phyloP scores from a whole-genome alignment of 305 asterid species.

The Withania somnifera region DNA sequence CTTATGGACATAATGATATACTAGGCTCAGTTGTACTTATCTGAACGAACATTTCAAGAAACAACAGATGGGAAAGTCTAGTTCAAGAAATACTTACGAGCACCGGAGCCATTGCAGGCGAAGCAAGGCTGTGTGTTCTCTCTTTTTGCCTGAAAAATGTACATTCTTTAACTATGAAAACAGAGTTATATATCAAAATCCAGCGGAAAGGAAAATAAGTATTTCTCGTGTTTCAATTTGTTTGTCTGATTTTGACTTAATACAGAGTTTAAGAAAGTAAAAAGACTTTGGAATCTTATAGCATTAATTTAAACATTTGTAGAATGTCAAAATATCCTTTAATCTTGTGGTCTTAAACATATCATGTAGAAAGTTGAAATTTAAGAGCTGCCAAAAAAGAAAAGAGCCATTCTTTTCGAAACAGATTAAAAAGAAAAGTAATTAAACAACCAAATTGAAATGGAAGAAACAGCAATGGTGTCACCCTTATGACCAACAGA shows the following conservation, averaged over 20 bases:
- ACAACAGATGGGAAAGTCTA: neutral
- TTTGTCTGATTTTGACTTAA: no score
- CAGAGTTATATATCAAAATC: neutral
- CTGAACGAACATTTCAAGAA: neutral
- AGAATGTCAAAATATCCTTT: no score
- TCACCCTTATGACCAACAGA: neutral
- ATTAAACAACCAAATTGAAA: no score
- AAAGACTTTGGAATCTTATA: no score
- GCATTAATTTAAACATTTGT: no score
- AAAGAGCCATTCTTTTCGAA: no score
- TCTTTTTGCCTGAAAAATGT: conserved; percentile 57
- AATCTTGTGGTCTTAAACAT: no score
- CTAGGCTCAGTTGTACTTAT: neutral
- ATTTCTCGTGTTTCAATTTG: no score
- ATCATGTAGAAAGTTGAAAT: no score
- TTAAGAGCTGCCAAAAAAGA: no score
- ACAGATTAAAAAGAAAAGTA: no score
- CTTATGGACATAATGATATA: neutral
- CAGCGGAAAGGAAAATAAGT: neutral
- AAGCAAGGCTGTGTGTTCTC: conserved; percentile 91
- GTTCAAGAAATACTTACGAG: conserved; percentile 48
- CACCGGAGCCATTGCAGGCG: conserved; percentile 81
- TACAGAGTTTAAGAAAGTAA: no score
- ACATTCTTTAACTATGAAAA: neutral
- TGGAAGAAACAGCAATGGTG: neutral